Conservation (phyloP, 164 flowering plant genomes). For the Piper longum region DNA sequence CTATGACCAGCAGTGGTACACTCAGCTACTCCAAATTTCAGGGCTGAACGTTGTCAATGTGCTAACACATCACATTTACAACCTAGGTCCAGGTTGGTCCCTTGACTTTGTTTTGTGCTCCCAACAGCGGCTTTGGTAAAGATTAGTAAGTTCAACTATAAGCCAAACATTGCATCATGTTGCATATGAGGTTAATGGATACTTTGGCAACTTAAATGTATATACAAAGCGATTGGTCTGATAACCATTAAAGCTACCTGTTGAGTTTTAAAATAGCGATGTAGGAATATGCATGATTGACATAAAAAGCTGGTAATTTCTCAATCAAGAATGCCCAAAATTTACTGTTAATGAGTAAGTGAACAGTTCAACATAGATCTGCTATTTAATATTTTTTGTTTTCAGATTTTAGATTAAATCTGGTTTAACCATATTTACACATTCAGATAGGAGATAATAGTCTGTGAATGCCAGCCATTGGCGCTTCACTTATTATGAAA, state of each 20-base stretch:
- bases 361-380: no score
- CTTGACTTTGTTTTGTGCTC: background rate
- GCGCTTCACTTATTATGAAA: background rate
- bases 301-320: no score
- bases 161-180: background rate
- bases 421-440: no score
- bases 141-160: no score
- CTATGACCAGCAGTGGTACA: conserved; percentile 52
- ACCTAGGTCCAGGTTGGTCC: conserved; percentile 55
- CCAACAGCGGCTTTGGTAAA: background rate
- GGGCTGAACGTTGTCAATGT: conserved; percentile 43
- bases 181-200: background rate
- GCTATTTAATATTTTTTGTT: no score
- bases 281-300: background rate
- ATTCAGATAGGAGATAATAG: no score
- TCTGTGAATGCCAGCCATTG: no score
- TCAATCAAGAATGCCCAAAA: no score
- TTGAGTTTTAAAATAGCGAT: background rate
- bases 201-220: background rate
- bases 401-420: no score
- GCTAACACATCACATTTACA: conserved; percentile 81
- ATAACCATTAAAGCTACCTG: background rate
- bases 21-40: conserved; percentile 55
- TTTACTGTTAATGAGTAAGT: no score
- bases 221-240: background rate